Conservation (phyloP, 164 flowering plant species). For the Chimonanthus salicifolius region DNA sequence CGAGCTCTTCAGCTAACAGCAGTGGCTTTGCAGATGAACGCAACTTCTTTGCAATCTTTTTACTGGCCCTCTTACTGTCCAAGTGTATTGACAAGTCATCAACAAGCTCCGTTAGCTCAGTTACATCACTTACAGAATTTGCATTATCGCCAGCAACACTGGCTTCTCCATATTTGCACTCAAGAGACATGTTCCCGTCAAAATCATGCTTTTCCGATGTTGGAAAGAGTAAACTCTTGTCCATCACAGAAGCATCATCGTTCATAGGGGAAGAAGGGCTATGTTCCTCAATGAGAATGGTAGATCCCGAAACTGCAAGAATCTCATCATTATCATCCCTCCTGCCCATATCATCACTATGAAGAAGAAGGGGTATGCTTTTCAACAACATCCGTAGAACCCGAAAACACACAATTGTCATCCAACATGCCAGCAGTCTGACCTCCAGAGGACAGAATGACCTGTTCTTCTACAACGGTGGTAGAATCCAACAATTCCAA, state of each 20-base stretch:
- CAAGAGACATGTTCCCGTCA: slow-evolving; percentile 7
- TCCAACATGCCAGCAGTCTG: background rate
- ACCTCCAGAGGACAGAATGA: background rate
- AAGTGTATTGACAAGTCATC: slow-evolving; percentile 43
- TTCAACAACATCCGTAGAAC: slow-evolving; percentile 4
- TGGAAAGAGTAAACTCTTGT: background rate
- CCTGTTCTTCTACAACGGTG: slow-evolving; percentile 1
- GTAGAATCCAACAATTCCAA: slow-evolving; percentile 1
- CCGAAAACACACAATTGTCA: background rate
- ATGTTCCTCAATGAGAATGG: slow-evolving; percentile 1
- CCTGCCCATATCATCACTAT: too few species aligned
- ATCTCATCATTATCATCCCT: slow-evolving; percentile 4
- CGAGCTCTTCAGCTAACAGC: slow-evolving; percentile 84
- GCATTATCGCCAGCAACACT: slow-evolving; percentile 23
- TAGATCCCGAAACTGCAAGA: slow-evolving; percentile 1
- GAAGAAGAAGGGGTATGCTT: slow-evolving; percentile 3
- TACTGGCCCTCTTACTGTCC: slow-evolving; percentile 39
- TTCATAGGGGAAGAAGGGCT: slow-evolving; percentile 5
- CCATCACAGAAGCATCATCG: slow-evolving; percentile 12
- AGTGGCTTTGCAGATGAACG: slow-evolving; percentile 50
- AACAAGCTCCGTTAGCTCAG: slow-evolving; percentile 42
- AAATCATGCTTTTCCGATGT: slow-evolving; percentile 7
- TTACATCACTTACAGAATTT: slow-evolving; percentile 33
- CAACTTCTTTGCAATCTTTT: slow-evolving; percentile 34
- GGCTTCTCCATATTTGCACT: slow-evolving; percentile 19